Conservation (phyloP, 164 flowering plant species). For the Vitis rupestris region DNA sequence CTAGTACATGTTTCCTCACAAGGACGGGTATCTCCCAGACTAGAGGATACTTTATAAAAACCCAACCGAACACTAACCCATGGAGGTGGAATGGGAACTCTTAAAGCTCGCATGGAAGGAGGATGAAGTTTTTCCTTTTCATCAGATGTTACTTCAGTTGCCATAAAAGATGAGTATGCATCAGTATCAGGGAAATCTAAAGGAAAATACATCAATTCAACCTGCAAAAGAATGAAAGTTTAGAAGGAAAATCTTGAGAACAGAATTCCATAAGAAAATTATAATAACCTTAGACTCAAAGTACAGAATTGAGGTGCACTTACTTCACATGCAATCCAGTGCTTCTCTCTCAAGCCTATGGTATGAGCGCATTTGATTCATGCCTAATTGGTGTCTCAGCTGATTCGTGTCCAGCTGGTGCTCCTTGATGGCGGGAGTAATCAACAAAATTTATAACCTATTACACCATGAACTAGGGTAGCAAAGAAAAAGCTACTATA, state of each 20-base stretch:
- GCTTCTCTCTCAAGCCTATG: too few species aligned
- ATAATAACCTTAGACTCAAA: background rate
- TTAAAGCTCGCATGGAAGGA: slow-evolving; percentile 45
- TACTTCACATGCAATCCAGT: slow-evolving; percentile 76
- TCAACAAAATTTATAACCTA: too few species aligned
- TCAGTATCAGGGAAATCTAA: slow-evolving; percentile 82
- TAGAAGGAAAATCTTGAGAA: background rate
- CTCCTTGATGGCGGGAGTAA: too few species aligned
- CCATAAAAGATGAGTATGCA: slow-evolving; percentile 60
- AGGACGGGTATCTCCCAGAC: slow-evolving; percentile 5
- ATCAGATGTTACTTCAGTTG: slow-evolving; percentile 40
- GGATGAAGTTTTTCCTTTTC: slow-evolving; percentile 41
- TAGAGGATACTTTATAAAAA: slow-evolving; percentile 13
- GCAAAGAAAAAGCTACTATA: too few species aligned
- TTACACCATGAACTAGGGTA: too few species aligned
- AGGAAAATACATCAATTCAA: slow-evolving; percentile 71
- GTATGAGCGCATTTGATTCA: too few species aligned
- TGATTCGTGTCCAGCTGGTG: too few species aligned
- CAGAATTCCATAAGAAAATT: background rate
- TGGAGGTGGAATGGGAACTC: slow-evolving; percentile 70
- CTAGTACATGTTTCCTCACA: slow-evolving; percentile 1
- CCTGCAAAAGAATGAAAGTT: slow-evolving; percentile 41
- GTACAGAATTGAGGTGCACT: slow-evolving; percentile 1
- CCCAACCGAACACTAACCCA: slow-evolving; percentile 49
- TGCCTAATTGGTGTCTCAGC: too few species aligned